These are phyloP conservation scores for Arthrobotrys sphaeroides DNA, from an alignment of 2,329 filamentous ascomycete species.

Conservation along the genomic window DNA sequence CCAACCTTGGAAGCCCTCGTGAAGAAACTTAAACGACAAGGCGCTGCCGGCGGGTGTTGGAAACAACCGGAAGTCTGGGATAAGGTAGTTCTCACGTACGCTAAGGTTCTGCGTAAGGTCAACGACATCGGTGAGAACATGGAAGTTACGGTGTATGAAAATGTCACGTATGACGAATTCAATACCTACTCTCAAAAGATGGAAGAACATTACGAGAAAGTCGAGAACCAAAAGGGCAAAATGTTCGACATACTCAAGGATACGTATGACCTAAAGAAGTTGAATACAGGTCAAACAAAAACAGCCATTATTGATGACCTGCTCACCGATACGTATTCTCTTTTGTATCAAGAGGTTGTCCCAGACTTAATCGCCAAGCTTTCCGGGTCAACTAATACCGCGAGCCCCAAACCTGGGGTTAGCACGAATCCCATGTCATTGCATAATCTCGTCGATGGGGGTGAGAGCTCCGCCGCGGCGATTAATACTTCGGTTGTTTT, in stretches of 20 bases:
- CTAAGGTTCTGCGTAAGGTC: conserved; percentile 68
- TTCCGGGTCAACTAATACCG: conserved; percentile 61
- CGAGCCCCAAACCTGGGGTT: conserved; percentile 62
- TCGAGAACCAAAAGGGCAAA: conserved; percentile 56
- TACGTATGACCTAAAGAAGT: conserved; percentile 74
- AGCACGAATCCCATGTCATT: conserved; percentile 58
- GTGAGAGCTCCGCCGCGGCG: conserved; percentile 15
- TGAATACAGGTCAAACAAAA: conserved; percentile 90
- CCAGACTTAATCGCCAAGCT: conserved; percentile 65
- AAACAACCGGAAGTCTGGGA: conserved; percentile 72
- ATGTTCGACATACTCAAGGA: conserved; percentile 73
- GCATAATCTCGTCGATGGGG: conserved; percentile 56
- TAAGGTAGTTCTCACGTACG: conserved; percentile 69
- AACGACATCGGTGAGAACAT: conserved; percentile 70
- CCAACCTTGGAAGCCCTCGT: conserved; percentile 79
- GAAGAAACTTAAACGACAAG: conserved; percentile 77
- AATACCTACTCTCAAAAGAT: conserved; percentile 69
- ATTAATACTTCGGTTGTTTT: conserved; percentile 48
- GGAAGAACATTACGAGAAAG: conserved; percentile 64
- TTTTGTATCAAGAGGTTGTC: conserved; percentile 75
- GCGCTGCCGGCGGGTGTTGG: conserved; percentile 75
- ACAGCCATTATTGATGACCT: conserved; percentile 86
- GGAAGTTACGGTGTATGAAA: conserved; percentile 73
- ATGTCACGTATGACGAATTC: conserved; percentile 73
- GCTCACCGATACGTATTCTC: conserved; percentile 88